These are phyloP conservation scores for Metarhizium sp. DNA, from an alignment of 2,329 filamentous ascomycete species.

Conservation along the genomic window DNA sequence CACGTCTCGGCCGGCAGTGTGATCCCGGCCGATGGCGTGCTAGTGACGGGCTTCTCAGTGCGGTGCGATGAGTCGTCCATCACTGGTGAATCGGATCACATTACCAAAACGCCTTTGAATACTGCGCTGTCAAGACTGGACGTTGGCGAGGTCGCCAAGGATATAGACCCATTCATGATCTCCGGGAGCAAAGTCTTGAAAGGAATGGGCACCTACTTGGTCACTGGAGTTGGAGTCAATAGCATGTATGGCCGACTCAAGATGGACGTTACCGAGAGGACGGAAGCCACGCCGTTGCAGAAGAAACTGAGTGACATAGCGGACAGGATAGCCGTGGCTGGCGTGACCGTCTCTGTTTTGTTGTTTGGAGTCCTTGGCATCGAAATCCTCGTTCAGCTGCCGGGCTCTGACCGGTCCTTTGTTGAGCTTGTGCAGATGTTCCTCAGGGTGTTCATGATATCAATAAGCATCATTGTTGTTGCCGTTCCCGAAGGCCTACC, in stretches of 20 bases:
- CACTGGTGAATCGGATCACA: slow-evolving; percentile 63
- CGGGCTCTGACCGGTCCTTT: slow-evolving; percentile 34
- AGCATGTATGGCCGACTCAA: slow-evolving; percentile 45
- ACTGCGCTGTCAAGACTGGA: neutral
- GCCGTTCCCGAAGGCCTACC: slow-evolving; percentile 59
- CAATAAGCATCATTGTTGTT: slow-evolving; percentile 57
- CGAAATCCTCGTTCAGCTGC: slow-evolving; percentile 60
- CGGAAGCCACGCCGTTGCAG: slow-evolving; percentile 44
- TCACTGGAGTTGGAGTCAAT: slow-evolving; percentile 44
- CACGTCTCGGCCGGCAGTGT: slow-evolving; percentile 61
- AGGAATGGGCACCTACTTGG: slow-evolving; percentile 42
- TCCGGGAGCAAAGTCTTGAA: slow-evolving; percentile 40
- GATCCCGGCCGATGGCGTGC: slow-evolving; percentile 60
- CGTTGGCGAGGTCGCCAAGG: slow-evolving; percentile 10
- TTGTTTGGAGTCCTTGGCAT: slow-evolving; percentile 72
- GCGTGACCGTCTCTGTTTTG: slow-evolving; percentile 58
- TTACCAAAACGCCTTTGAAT: slow-evolving; percentile 54
- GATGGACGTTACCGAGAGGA: slow-evolving; percentile 43
- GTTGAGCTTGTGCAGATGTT: slow-evolving; percentile 50
- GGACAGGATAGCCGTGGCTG: slow-evolving; percentile 26
- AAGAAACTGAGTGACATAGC: slow-evolving; percentile 35
- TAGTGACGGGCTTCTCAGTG: slow-evolving; percentile 43
- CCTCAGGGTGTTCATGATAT: slow-evolving; percentile 54
- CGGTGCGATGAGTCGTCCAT: slow-evolving; percentile 66
- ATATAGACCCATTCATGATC: slow-evolving; percentile 56